Base-by-base conservation (phyloP, 768 basidiomycete species). In the Pleurotus tuoliensis region DNA sequence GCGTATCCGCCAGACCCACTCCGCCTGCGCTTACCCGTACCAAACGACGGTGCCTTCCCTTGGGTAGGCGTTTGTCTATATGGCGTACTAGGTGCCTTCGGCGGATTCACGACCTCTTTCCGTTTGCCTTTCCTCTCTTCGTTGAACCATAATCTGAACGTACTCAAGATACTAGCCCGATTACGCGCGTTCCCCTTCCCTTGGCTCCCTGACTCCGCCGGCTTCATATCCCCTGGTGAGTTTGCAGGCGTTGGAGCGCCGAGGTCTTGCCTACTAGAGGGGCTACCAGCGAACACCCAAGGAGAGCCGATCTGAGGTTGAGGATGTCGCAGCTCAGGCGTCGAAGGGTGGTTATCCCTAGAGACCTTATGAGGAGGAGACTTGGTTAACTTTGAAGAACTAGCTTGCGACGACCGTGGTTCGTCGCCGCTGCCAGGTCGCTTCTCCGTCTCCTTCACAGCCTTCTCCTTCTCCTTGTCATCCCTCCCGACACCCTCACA, bases 141-240 rank as follows among this genome's bases (percentile, higher is more conserved):
- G 58, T 93, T 84, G 72, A 98, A 96, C 92, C 95, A 94, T 59
- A 87, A 78, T 45, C 92, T 82, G 72, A 98, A 93, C 5, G 92
- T 83, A 2, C 88, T 86, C 48, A 98, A 73, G 25, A 98, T 68
- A 66, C 89, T 93, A 6, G 91, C 90, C 37, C 89, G 79, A 66
- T 89, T 87, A 20, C 87, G 78, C 27, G 79, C 72, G 18, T 74
- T 75, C 4, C 64, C 64, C 38, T 66, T 67, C 4, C 62, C 58
- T 13, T 57, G 55, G 25, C 45, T 30, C 16, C 70, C 69, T 11
- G 69, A 65, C 65, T 71, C 78, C 66, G 69, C 78, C 41, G 30
- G 83, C 72, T 70, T 78, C 60, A 79, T 70, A 56, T 78, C 84
- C 52, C 82, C 81, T 1, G 81, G 82, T 0, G 81, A 81, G 54